Percentiles rank a stretch among this genome's conserved stretches.
These are phyloP conservation scores for Polytrichum formosum DNA, from an alignment of 225 moss, liverwort and hornwort genomes.

Conservation along the genomic window DNA sequence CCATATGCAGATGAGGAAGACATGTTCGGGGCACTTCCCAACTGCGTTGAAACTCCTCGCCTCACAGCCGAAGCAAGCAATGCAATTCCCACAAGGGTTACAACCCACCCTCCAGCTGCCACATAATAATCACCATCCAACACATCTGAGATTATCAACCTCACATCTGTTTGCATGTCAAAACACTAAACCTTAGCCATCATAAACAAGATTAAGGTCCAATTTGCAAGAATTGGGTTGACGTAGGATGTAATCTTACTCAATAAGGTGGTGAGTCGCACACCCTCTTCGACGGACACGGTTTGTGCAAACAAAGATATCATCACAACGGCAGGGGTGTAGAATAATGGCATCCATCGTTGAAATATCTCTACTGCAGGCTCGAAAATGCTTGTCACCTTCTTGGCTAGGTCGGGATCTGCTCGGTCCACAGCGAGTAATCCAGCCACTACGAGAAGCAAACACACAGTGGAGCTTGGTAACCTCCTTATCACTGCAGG, in stretches of 20 bases:
- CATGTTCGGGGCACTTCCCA: constrained; percentile 39
- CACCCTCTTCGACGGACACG: constrained; percentile 30
- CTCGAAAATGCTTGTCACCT: constrained; percentile 34
- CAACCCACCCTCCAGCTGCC: constrained; percentile 56
- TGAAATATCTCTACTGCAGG: constrained; percentile 57
- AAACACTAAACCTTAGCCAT: too few relatives aligned
- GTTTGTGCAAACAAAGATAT: constrained; percentile 44
- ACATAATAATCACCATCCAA: background rate
- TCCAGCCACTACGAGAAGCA: constrained; percentile 43
- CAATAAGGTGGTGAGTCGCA: constrained; percentile 32
- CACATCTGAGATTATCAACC: too few relatives aligned
- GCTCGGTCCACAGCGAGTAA: constrained; percentile 33
- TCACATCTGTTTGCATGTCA: too few relatives aligned
- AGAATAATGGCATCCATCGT: constrained; percentile 65
- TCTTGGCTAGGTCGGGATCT: constrained; percentile 30
- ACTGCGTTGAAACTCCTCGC: constrained; percentile 30
- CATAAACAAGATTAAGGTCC: too few relatives aligned
- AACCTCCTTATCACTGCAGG: constrained; percentile 37
- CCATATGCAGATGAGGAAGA: constrained; percentile 30
- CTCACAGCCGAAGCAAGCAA: constrained; percentile 47
- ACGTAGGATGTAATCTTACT: constrained; percentile 18
- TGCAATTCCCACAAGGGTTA: constrained; percentile 49
- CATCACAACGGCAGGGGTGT: constrained; percentile 50
- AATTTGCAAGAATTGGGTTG: too few relatives aligned
- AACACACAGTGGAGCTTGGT: constrained; percentile 43